A percentile compares a stretch with the other conserved stretches of the same genome.
These are phyloP conservation scores for Hanseniaspora gamundiae DNA, from an alignment of 1,139 yeast species.

Conservation along the genomic window DNA sequence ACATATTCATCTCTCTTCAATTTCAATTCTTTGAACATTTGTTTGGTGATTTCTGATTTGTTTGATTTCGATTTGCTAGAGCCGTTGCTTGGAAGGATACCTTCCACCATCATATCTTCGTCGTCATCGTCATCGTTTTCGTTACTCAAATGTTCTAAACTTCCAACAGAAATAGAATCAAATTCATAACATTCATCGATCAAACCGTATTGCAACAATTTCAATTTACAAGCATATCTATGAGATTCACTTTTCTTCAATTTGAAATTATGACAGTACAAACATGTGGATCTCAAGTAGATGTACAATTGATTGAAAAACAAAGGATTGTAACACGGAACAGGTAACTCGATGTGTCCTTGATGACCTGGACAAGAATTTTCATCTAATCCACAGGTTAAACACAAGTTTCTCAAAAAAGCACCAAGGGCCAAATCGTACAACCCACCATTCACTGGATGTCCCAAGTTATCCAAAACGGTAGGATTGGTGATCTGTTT, in stretches of 20 bases:
- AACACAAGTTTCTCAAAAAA: constrained; percentile 73
- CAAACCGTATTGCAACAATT: constrained; percentile 78
- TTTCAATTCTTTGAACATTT: constrained; percentile 32
- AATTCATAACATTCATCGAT: constrained; percentile 64
- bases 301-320: constrained; percentile 86
- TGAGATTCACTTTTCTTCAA: constrained; percentile 60
- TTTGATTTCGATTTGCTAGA: constrained; percentile 9
- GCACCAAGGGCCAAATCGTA: constrained; percentile 95
- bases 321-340: constrained; percentile 89
- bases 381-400: constrained; percentile 94
- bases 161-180: constrained; percentile 44
- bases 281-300: constrained; percentile 72
- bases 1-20: constrained; percentile 60
- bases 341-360: constrained; percentile 94
- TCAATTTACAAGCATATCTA: constrained; percentile 64
- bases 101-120: constrained; percentile 27
- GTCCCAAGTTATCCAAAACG: constrained; percentile 90
- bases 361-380: constrained; percentile 95
- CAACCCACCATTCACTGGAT: constrained; percentile 86
- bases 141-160: constrained; percentile 16
- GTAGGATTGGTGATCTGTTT: constrained; percentile 92
- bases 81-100: constrained; percentile 19
- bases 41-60: constrained; percentile 31
- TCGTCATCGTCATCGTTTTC: constrained; percentile 28
- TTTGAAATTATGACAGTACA: constrained; percentile 81